Evolutionary conservation across 2,329 filamentous ascomycete species (phyloP).

Genomic region (Metarhizium humberi): DNA sequence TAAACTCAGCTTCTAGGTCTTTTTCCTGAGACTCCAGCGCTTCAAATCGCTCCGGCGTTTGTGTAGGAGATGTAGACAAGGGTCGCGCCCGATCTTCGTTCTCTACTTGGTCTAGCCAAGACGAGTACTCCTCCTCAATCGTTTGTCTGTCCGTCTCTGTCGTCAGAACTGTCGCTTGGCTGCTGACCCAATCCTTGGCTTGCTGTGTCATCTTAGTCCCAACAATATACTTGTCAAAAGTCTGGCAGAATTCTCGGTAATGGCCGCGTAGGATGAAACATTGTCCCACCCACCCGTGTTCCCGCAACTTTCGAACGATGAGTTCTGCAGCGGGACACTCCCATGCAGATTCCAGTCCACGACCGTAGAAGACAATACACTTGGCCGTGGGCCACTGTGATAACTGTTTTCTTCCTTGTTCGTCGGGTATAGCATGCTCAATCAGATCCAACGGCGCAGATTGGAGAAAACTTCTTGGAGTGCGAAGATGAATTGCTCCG

Average conservation of each 20-base stretch:
- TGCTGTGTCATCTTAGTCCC: slow-evolving; percentile 31
- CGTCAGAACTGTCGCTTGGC: slow-evolving; percentile 6
- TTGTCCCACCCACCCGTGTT: slow-evolving; percentile 39
- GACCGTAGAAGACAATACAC: slow-evolving; percentile 45
- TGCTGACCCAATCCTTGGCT: slow-evolving; percentile 30
- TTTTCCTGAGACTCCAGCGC: slow-evolving; percentile 36
- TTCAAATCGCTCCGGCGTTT: slow-evolving; percentile 29
- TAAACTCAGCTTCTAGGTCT: slow-evolving; percentile 40
- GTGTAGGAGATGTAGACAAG: slow-evolving; percentile 27
- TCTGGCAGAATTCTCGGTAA: slow-evolving; percentile 44
- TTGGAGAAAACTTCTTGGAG: slow-evolving; percentile 38
- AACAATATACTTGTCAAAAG: slow-evolving; percentile 41
- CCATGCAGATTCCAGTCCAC: slow-evolving; percentile 37
- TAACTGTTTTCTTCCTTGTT: slow-evolving; percentile 36
- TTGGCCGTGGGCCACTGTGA: slow-evolving; percentile 35
- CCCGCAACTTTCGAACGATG: slow-evolving; percentile 34
- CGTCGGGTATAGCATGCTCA: slow-evolving; percentile 38
- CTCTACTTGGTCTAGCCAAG: slow-evolving; percentile 34
- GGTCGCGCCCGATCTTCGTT: slow-evolving; percentile 30
- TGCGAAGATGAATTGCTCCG: slow-evolving; percentile 41
- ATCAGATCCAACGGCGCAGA: slow-evolving; percentile 40
- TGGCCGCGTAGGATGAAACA: slow-evolving; percentile 47
- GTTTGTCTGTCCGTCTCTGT: slow-evolving; percentile 14
- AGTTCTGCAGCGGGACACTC: slow-evolving; percentile 40
- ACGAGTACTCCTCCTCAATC: slow-evolving; percentile 30